phyloP scores from a whole-genome alignment of 2,329 filamentous ascomycete species.

The Cercospora sp. region DNA sequence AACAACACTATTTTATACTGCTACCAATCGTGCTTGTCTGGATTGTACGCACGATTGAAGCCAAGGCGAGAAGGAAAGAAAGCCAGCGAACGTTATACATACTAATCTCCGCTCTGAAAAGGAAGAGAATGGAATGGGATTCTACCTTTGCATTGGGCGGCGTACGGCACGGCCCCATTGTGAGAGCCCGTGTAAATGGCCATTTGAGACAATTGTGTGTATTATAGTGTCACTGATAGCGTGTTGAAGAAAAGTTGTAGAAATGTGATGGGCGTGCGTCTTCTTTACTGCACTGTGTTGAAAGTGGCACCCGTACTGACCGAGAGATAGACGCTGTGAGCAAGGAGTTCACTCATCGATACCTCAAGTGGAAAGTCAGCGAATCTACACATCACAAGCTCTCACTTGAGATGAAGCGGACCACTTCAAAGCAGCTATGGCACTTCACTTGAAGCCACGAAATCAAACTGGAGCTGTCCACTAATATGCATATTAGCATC shows the following conservation, averaged over 20 bases:
- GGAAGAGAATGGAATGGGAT: background rate
- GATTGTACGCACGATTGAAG: background rate
- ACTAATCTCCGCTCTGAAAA: slow-evolving; percentile 21
- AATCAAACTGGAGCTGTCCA: background rate
- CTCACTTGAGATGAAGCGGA: too few relatives aligned
- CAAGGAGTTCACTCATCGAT: background rate
- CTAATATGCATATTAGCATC: background rate
- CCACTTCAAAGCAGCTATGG: background rate
- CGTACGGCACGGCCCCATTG: slow-evolving; percentile 15
- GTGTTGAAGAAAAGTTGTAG: slow-evolving; percentile 17
- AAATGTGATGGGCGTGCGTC: background rate
- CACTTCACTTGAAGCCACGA: background rate
- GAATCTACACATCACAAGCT: too few relatives aligned
- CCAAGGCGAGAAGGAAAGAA: slow-evolving; percentile 7
- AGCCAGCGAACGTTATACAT: slow-evolving; percentile 1
- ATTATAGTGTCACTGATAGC: slow-evolving; percentile 24
- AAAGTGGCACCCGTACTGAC: background rate
- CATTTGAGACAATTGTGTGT: slow-evolving; percentile 11
- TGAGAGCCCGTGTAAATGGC: slow-evolving; percentile 12
- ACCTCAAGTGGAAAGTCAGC: too few relatives aligned
- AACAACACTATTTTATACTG: slow-evolving; percentile 16
- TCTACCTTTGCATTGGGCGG: slow-evolving; percentile 14
- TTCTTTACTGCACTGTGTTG: background rate
- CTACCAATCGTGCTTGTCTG: slow-evolving; percentile 20
- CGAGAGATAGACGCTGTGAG: background rate